Evolutionary conservation across 1,284 basidiomycete genomes (phyloP).

Genomic region (Stereum hirsutum): DNA sequence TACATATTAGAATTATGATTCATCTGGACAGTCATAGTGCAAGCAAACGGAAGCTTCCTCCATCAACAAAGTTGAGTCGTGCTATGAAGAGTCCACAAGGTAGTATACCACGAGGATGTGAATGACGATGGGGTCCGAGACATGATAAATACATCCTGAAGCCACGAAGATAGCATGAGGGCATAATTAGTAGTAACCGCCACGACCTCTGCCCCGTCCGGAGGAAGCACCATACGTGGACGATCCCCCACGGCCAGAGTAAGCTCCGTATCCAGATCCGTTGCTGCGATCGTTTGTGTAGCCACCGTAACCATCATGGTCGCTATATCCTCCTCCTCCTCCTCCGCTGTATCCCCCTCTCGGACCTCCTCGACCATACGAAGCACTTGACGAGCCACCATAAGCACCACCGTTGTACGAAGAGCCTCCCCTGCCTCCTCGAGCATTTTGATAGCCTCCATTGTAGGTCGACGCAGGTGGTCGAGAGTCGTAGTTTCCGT

Average conservation of each 20-base stretch:
- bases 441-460: conserved; percentile 7
- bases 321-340: conserved; percentile 11
- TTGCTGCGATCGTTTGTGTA: too few relatives aligned
- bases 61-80: too few relatives aligned
- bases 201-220: conserved; percentile 32
- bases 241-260: conserved; percentile 13
- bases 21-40: too few relatives aligned
- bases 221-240: conserved; percentile 8
- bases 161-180: too few relatives aligned
- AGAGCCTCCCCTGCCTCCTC: conserved; percentile 9
- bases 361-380: conserved; percentile 8
- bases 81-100: too few relatives aligned
- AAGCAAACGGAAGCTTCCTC: too few relatives aligned
- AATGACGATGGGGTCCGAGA: too few relatives aligned
- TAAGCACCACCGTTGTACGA: conserved; percentile 8
- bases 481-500: conserved; percentile 17
- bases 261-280: conserved; percentile 10
- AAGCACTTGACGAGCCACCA: conserved; percentile 7
- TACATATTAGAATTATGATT: too few relatives aligned
- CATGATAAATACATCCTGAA: too few relatives aligned
- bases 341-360: conserved; percentile 13
- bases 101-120: too few relatives aligned
- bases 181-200: conserved; percentile 28
- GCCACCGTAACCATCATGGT: conserved; percentile 6
- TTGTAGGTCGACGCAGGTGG: conserved; percentile 10